Conservation (phyloP, 2,329 filamentous ascomycete species). For the Aotearoamyces nothofagi region DNA sequence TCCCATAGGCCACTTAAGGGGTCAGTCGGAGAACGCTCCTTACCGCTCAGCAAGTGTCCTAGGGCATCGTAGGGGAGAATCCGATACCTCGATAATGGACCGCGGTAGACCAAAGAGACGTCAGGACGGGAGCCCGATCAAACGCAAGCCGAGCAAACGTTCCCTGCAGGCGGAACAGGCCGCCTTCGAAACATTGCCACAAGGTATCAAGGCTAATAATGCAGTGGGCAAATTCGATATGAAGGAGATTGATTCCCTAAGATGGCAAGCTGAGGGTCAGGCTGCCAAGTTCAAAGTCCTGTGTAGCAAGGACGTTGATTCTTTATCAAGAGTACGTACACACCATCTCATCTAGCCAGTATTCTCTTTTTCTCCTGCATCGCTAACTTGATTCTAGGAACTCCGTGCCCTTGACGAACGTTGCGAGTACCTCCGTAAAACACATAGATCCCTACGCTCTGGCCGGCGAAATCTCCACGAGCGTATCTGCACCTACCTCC, state of each 20-base stretch:
- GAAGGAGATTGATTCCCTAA: constrained; percentile 33
- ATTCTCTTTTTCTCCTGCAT: no score
- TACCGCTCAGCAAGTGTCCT: constrained; percentile 3
- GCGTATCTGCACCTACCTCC: constrained; percentile 63
- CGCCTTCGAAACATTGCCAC: constrained; percentile 45
- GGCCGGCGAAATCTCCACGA: constrained; percentile 63
- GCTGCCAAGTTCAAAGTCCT: constrained; percentile 51
- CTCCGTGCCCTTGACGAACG: constrained; percentile 63
- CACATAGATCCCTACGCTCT: constrained; percentile 59
- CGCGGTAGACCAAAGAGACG: constrained; percentile 44
- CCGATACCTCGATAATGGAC: constrained; percentile 45
- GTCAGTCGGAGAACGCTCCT: not conserved
- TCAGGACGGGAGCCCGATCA: constrained; percentile 23
- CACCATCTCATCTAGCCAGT: not conserved
- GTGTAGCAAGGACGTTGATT: constrained; percentile 43
- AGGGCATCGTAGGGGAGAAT: constrained; percentile 35
- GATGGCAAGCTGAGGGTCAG: constrained; percentile 46
- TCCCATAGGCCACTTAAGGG: not conserved
- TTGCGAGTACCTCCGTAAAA: constrained; percentile 63
- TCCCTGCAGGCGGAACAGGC: constrained; percentile 30
- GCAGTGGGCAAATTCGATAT: constrained; percentile 30
- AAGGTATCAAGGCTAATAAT: constrained; percentile 38
- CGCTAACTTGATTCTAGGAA: constrained; percentile 32
- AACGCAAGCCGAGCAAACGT: constrained; percentile 26
- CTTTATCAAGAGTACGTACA: constrained; percentile 41